These are phyloP conservation scores for Colletotrichum endophyticum DNA, from an alignment of 2,329 filamentous ascomycete genomes.

Conservation along the genomic window DNA sequence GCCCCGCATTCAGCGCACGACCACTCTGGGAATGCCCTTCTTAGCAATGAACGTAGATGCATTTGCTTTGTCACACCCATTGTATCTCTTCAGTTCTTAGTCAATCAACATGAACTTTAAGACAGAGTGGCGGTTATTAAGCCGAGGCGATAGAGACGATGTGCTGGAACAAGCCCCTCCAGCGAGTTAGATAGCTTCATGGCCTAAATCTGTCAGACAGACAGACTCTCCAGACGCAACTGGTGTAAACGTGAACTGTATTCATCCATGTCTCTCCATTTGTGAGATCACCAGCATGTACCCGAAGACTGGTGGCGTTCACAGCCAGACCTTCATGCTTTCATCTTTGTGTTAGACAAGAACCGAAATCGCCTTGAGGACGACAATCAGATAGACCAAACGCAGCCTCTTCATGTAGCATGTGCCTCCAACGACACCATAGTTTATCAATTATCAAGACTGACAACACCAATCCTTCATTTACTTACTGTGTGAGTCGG, in stretches of 20 bases:
- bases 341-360: neutral
- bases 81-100: neutral
- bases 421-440: too few relatives aligned
- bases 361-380: rapidly evolving
- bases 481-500: too few relatives aligned
- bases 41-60: rapidly evolving
- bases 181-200: neutral
- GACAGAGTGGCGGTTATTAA: neutral
- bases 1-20: neutral
- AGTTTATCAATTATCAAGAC: too few relatives aligned
- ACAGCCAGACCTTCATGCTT: rapidly evolving
- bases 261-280: rapidly evolving
- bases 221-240: neutral
- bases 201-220: rapidly evolving
- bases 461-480: too few relatives aligned
- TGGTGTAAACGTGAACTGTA: neutral
- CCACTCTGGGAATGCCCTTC: neutral
- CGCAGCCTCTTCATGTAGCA: too few relatives aligned
- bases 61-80: rapidly evolving
- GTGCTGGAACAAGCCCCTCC: neutral
- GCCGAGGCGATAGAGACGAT: neutral
- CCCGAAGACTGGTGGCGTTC: rapidly evolving
- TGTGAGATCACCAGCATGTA: neutral
- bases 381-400: rapidly evolving
- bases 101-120: rapidly evolving